Base-by-base conservation (phyloP, 176 grass and related monocot genomes). In the Ampelocalamus luodianensis region DNA sequence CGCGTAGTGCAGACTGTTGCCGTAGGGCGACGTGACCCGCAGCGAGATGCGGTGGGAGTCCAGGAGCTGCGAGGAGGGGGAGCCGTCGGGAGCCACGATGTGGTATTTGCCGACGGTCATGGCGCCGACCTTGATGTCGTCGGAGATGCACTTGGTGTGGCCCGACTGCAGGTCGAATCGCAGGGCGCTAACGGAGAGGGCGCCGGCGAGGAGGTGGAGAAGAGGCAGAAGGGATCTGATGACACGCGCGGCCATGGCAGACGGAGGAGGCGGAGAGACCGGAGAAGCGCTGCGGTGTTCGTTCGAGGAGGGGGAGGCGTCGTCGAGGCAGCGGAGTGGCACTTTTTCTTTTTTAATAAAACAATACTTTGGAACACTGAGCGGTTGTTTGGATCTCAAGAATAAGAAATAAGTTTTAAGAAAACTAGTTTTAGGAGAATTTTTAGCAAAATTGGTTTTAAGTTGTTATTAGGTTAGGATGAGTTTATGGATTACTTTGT, bases 121-220 rank as follows among this genome's bases (percentile, higher is more conserved):
- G 75, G 96, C 66, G 60, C 87, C 81, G 78, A 92, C 66, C 91
- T 99, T 99, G 87, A 99, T 91, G 81, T 99, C 93, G 65, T 99
- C 91, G 78, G 93, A 90, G 87, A 99, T 82, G 93, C 96, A 99
- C 88, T 96, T 99, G 83, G 94, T 95, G 88, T 94, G 91, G 24
- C 91, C 93, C 68, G 90, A 99, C 76, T 91, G 83, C 59, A 96
- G 84, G 74, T 99, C 93, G 88, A 99, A 99, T 14, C 91, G 85
- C 69, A 99, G 91, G 11, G 42, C 3, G 80, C 83, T 20, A 60
- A 51, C 53, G 59, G 83, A 6, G 81, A 48, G 65, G 75, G 27
- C 26, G 13, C 5, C 27, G 0, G 61, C 13, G 1, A 88, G 40
- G 14, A 72, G 37, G 22, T 76, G 36, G 3, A 66, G 34, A 39